Conservation (phyloP, 2,329 filamentous ascomycete species). For the Cladosporium sp. region DNA sequence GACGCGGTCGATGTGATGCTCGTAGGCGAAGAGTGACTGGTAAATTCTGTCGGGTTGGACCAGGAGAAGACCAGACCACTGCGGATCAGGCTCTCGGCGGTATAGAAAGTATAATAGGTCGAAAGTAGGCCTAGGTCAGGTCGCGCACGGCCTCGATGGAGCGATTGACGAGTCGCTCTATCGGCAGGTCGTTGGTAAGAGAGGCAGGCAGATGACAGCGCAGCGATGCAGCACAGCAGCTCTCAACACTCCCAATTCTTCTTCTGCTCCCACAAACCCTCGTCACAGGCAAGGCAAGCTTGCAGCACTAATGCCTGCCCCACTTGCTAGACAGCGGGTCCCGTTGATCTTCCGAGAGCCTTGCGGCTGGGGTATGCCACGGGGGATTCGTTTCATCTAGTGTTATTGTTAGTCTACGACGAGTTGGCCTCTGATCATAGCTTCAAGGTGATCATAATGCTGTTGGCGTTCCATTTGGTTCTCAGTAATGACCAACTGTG, state of each 20-base stretch:
- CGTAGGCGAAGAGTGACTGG: background rate
- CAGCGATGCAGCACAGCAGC: background rate
- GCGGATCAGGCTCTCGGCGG: background rate
- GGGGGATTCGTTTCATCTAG: background rate
- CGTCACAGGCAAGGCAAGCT: background rate
- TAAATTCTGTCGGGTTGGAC: background rate
- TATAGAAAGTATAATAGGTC: background rate
- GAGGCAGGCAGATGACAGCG: background rate
- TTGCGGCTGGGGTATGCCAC: background rate
- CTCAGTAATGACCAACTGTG: no score
- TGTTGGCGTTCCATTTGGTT: no score
- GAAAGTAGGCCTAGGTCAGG: background rate
- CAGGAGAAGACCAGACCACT: background rate
- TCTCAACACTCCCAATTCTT: background rate
- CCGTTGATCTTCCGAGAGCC: conserved; percentile 1
- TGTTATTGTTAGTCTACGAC: no score
- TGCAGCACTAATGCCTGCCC: background rate
- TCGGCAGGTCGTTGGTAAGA: background rate
- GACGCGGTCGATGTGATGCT: background rate
- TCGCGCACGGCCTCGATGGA: background rate
- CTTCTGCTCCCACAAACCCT: background rate
- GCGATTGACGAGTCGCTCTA: background rate
- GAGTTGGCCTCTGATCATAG: no score
- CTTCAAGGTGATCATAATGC: no score
- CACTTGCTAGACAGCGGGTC: background rate